These are phyloP conservation scores for Parietichytrium sp. DNA, from an alignment of 108 stramenopile species.

Conservation along the genomic window DNA sequence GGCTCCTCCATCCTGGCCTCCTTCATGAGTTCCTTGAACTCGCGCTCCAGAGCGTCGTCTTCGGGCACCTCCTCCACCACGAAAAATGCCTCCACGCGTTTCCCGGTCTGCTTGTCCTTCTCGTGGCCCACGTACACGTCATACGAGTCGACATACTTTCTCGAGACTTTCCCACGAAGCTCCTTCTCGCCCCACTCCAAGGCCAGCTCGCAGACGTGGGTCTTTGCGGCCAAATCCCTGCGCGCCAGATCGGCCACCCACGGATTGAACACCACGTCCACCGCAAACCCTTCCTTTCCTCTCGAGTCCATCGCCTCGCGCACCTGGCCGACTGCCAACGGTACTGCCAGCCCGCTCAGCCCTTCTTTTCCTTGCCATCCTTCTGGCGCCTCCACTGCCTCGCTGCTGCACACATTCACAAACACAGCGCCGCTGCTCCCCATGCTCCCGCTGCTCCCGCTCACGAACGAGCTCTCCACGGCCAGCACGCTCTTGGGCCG, in stretches of 20 bases:
- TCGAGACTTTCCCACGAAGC: not conserved
- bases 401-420: not conserved
- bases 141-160: not conserved
- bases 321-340: not conserved
- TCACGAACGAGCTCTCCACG: not conserved
- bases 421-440: not conserved
- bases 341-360: not conserved
- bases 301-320: not conserved
- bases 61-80: no score
- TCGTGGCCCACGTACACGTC: no score
- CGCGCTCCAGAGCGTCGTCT: no score
- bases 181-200: not conserved
- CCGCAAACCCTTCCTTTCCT: not conserved
- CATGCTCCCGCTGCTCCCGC: not conserved
- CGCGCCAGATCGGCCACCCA: not conserved
- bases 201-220: slow-evolving; percentile 12
- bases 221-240: not conserved
- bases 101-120: no score
- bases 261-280: slow-evolving; percentile 8
- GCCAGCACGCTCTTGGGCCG: slow-evolving; percentile 5
- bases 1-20: no score
- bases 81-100: no score
- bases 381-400: not conserved
- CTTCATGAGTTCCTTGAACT: no score
- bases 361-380: not conserved